A percentile compares a stretch with the other conserved stretches of the same genome.
These are phyloP conservation scores for Pichia cephalocereana DNA, from an alignment of 805 yeast genomes.

Conservation along the genomic window DNA sequence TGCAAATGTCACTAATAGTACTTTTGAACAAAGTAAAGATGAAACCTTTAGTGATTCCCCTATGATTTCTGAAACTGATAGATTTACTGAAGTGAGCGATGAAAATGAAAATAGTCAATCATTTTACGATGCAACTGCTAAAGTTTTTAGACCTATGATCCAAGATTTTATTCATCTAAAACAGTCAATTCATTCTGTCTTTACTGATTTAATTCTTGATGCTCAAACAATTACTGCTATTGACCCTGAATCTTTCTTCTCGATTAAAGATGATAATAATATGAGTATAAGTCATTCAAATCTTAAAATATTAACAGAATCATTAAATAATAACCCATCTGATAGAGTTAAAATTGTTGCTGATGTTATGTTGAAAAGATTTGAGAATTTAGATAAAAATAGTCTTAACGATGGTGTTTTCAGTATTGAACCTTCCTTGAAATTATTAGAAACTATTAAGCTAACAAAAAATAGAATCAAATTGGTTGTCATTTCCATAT, in stretches of 20 bases:
- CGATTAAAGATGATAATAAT: conserved; percentile 25
- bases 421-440: conserved; percentile 20
- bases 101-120: conserved; percentile 13
- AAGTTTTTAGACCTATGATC: conserved; percentile 34
- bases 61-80: conserved; percentile 6
- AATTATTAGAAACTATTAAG: conserved; percentile 30
- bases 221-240: conserved; percentile 60
- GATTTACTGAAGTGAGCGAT: conserved; percentile 4
- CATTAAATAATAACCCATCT: not conserved
- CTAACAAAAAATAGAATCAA: conserved; percentile 29
- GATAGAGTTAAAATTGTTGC: conserved; percentile 36
- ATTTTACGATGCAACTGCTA: conserved; percentile 27
- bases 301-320: conserved; percentile 13
- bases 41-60: not conserved
- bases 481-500: conserved; percentile 33
- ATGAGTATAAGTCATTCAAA: not conserved
- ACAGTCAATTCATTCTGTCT: conserved; percentile 57
- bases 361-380: conserved; percentile 33
- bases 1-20: not conserved
- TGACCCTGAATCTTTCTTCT: conserved; percentile 63
- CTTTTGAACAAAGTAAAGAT: not conserved
- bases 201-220: conserved; percentile 52
- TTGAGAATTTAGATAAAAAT: conserved; percentile 29
- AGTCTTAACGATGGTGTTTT: conserved; percentile 29
- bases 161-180: conserved; percentile 70